Percentiles rank a stretch among this genome's conserved stretches.
Conservation (phyloP, 495 filamentous ascomycete genomes). For the Penicillium antarcticum region DNA sequence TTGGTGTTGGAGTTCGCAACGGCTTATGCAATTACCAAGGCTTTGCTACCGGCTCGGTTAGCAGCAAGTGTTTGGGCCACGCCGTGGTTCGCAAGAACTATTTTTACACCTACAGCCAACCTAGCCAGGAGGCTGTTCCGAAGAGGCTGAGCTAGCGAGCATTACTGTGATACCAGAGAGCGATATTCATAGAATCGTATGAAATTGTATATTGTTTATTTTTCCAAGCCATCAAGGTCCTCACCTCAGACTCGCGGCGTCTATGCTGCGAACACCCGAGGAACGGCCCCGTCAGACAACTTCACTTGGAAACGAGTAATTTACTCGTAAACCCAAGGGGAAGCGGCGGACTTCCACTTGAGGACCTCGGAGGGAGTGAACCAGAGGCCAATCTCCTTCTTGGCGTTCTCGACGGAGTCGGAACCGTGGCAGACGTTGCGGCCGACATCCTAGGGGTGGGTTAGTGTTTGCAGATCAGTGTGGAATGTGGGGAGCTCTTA, state of each 20-base stretch:
- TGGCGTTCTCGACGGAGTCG: slow-evolving; percentile 94
- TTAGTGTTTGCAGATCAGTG: background rate
- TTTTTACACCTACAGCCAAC: slow-evolving; percentile 49
- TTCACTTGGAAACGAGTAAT: slow-evolving; percentile 27
- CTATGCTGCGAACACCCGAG: slow-evolving; percentile 16
- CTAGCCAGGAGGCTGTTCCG: slow-evolving; percentile 37
- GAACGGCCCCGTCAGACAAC: slow-evolving; percentile 14
- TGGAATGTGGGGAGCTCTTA: slow-evolving; percentile 25
- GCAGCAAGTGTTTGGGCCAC: slow-evolving; percentile 79
- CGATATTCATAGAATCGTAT: slow-evolving; percentile 12
- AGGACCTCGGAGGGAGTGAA: slow-evolving; percentile 83
- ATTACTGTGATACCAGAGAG: slow-evolving; percentile 1
- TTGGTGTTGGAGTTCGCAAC: slow-evolving; percentile 71
- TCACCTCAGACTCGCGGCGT: slow-evolving; percentile 18
- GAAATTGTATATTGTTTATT: slow-evolving; percentile 20
- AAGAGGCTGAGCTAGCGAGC: slow-evolving; percentile 17
- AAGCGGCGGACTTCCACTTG: slow-evolving; percentile 72
- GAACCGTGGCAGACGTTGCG: slow-evolving; percentile 99
- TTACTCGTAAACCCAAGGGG: slow-evolving; percentile 93
- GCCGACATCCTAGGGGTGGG: slow-evolving; percentile 67
- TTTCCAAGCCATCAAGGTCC: slow-evolving; percentile 27
- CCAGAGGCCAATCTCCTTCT: slow-evolving; percentile 99
- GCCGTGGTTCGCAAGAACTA: slow-evolving; percentile 83
- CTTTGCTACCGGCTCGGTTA: slow-evolving; percentile 72
- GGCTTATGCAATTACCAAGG: slow-evolving; percentile 86